Evolutionary conservation across 2,329 filamentous ascomycete genomes (phyloP).

Genomic region (Drechslerella coelobrocha): DNA sequence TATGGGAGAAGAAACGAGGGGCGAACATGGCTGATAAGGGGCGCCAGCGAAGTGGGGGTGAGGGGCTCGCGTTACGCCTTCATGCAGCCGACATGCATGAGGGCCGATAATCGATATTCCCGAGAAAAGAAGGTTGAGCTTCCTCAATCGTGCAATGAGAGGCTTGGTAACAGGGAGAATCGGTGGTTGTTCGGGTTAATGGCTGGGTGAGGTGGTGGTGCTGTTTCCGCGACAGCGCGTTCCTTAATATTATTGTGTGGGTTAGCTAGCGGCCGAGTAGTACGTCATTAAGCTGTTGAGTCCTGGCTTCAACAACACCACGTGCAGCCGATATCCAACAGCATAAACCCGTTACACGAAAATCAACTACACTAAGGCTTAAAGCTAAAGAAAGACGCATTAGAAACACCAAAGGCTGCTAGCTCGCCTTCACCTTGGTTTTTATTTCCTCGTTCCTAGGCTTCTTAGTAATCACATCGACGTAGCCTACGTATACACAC

Average conservation of each 20-base stretch:
- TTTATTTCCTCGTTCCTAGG: too few species aligned
- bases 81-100: constrained; percentile 41
- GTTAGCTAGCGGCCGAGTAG: background rate
- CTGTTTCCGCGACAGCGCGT: background rate
- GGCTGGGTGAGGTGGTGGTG: background rate
- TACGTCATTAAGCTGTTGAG: constrained; percentile 17
- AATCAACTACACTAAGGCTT: too few species aligned
- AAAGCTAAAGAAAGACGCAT: too few species aligned
- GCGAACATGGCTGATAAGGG: constrained; percentile 46
- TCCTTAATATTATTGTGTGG: too few species aligned
- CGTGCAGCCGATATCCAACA: too few species aligned
- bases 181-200: background rate
- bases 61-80: constrained; percentile 43
- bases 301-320: too few species aligned
- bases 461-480: too few species aligned
- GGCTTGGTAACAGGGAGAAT: background rate
- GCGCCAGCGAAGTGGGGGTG: constrained; percentile 19
- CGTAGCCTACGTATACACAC: too few species aligned
- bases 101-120: background rate
- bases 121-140: background rate
- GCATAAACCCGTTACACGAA: too few species aligned
- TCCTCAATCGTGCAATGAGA: background rate
- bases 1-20: constrained; percentile 33
- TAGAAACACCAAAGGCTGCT: too few species aligned
- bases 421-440: too few species aligned